A percentile compares a stretch with the other conserved stretches of the same genome.
Conservation (phyloP, 192 early-diverging fungal species). For the Diversispora eburnea region DNA sequence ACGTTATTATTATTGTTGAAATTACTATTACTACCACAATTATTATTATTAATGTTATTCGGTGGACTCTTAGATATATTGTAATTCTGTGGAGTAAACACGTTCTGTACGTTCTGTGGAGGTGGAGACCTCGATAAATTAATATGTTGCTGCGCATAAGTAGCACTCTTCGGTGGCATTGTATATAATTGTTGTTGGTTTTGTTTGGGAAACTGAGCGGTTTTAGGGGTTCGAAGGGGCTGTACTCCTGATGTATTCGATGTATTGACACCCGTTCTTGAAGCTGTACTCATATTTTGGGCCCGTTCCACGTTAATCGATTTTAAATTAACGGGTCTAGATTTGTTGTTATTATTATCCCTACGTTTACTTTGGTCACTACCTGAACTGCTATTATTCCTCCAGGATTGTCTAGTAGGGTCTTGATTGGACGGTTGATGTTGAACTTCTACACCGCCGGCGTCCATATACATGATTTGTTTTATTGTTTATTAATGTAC, state of each 20-base stretch:
- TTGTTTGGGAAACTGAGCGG: conserved; percentile 16
- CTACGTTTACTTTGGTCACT: conserved; percentile 29
- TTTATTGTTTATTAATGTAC: background rate
- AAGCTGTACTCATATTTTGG: conserved; percentile 11
- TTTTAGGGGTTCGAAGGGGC: conserved; percentile 20
- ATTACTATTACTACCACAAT: background rate
- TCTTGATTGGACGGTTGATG: conserved; percentile 29
- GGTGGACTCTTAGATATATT: conserved; percentile 20
- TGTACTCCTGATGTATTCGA: background rate
- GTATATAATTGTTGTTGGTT: conserved; percentile 21
- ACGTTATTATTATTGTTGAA: background rate
- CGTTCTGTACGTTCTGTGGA: background rate
- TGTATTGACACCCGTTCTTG: background rate
- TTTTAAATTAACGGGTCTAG: conserved; percentile 19
- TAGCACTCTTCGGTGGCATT: background rate
- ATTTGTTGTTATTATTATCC: conserved; percentile 20
- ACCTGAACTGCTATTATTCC: conserved; percentile 1
- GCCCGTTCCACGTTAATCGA: conserved; percentile 20
- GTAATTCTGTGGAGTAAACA: conserved; percentile 8
- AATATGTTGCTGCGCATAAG: conserved; percentile 7
- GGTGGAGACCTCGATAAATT: conserved; percentile 20
- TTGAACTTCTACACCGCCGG: conserved; percentile 28
- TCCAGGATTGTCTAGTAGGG: conserved; percentile 24
- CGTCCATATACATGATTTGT: conserved; percentile 9
- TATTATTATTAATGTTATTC: conserved; percentile 5